Conservation (phyloP, 176 grass and related monocot species). For the Urochloa ruziziensis region DNA sequence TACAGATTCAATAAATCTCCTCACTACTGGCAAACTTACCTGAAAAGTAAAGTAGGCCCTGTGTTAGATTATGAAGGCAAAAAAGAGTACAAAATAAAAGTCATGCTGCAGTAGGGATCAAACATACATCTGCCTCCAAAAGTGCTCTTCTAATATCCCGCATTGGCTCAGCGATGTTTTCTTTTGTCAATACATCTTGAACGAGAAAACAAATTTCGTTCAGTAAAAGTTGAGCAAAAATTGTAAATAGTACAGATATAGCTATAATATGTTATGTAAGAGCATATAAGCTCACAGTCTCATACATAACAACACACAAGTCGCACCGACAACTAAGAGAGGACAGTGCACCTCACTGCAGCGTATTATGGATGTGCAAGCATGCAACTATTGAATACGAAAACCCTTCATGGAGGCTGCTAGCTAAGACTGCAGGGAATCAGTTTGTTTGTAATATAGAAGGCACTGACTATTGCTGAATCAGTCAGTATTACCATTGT, state of each 20-base stretch:
- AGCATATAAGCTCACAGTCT: neutral
- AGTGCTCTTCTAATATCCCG: conserved; percentile 95
- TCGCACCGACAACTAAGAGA: neutral
- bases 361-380: neutral
- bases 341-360: neutral
- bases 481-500: neutral
- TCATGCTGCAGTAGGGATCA: neutral
- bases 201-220: conserved; percentile 15
- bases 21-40: conserved; percentile 89
- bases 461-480: neutral
- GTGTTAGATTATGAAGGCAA: neutral
- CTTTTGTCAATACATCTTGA: conserved; percentile 84
- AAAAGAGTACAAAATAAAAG: neutral
- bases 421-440: neutral
- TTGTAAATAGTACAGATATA: neutral
- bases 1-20: conserved; percentile 83
- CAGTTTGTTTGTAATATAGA: neutral
- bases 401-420: neutral
- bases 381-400: neutral
- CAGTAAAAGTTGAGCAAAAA: neutral
- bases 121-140: conserved; percentile 93
- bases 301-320: neutral
- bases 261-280: neutral
- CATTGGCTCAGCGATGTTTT: conserved; percentile 94
- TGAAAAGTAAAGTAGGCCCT: conserved; percentile 33